Evolutionary conservation across 345 rosid genomes (phyloP).

Genomic region (Hevea brasiliensis): DNA sequence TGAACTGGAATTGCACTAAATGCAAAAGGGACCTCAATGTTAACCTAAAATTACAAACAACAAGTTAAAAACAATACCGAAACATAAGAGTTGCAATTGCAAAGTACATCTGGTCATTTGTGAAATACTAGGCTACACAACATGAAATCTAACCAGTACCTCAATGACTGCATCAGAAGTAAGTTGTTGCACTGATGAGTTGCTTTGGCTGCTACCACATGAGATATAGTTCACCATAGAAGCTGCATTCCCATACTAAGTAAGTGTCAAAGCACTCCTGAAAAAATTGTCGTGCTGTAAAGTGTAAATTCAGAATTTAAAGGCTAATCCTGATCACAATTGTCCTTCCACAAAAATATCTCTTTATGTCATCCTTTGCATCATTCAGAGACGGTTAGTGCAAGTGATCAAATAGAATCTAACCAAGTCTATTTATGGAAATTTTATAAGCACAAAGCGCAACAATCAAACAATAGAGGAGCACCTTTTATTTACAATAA

Average conservation of each 20-base stretch:
- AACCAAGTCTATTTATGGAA: neutral
- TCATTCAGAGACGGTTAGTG: neutral
- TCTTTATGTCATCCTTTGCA: neutral
- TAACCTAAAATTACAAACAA: constrained; percentile 42
- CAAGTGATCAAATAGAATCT: neutral
- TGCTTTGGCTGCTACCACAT: constrained; percentile 41
- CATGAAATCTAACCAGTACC: constrained; percentile 38
- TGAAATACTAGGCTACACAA: neutral
- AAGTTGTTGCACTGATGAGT: constrained; percentile 53
- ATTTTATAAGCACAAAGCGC: neutral
- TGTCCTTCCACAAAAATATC: neutral
- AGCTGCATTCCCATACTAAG: constrained; percentile 70
- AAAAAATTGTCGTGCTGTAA: constrained; percentile 20
- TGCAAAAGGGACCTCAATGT: constrained; percentile 77
- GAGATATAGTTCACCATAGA: constrained; percentile 85
- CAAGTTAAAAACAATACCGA: neutral
- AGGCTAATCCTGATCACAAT: neutral
- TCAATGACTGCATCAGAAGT: constrained; percentile 89
- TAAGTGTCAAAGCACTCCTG: constrained; percentile 40
- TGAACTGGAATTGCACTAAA: constrained; percentile 66
- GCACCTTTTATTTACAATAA: neutral
- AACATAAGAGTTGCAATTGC: constrained; percentile 7
- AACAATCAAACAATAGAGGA: neutral
- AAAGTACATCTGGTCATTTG: constrained; percentile 5
- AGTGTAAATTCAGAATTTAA: constrained; percentile 23